Evolutionary conservation across 345 rosid genomes (phyloP).

Genomic region (Arabis alpina): DNA sequence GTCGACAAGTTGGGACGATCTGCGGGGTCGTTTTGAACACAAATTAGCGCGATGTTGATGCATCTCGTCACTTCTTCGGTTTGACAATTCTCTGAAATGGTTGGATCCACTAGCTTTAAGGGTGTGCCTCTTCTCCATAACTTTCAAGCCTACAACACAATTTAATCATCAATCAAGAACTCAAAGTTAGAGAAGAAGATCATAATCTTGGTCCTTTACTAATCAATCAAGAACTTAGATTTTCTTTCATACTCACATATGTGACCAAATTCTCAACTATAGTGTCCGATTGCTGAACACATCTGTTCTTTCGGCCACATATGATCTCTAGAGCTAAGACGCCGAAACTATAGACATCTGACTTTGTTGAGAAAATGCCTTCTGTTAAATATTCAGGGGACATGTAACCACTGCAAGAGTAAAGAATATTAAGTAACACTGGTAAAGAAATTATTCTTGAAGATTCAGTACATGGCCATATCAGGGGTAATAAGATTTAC

Average conservation of each 20-base stretch:
- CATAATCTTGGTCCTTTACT: background rate
- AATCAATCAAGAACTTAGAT: background rate
- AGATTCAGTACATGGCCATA: background rate
- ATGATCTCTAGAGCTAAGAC: slow-evolving; percentile 41
- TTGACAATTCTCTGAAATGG: background rate
- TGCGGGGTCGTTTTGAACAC: background rate
- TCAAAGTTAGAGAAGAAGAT: no score
- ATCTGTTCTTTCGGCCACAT: slow-evolving; percentile 31
- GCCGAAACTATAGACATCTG: slow-evolving; percentile 44
- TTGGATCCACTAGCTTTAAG: slow-evolving; percentile 6
- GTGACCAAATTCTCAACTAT: slow-evolving; percentile 12
- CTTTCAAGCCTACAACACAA: slow-evolving; percentile 21
- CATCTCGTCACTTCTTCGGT: slow-evolving; percentile 13
- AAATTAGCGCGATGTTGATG: slow-evolving; percentile 14
- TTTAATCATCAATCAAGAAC: background rate
- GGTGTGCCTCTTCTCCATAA: slow-evolving; percentile 4
- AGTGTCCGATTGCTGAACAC: slow-evolving; percentile 1
- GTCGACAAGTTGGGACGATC: background rate
- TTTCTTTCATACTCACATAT: slow-evolving; percentile 34
- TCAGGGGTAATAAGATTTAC: no score
- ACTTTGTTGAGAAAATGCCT: slow-evolving; percentile 22
- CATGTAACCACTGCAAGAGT: slow-evolving; percentile 13
- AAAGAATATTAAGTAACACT: background rate
- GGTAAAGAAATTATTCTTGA: background rate
- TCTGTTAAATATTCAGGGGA: background rate